Evolutionary conservation across 441 rosid species (phyloP), one percentile per base, ranked within the genome.

Genomic region (Corymbia citriodora): DNA sequence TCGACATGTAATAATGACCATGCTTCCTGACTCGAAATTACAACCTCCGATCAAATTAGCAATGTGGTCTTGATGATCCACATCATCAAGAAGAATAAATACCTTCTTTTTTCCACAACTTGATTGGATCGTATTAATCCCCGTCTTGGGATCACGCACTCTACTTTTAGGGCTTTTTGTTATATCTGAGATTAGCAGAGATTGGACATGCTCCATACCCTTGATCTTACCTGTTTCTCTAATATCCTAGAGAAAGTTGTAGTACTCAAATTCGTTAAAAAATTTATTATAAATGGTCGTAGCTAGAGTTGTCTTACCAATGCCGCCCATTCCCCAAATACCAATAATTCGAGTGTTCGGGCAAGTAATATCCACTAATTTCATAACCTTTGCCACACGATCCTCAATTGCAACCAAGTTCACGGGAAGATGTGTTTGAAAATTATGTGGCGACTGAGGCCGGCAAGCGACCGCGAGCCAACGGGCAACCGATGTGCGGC

Each of bases 81-180:
- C 65, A 59, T 59, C 65, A 0, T 59, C 65, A 2, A 59, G 29
- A 59, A 25, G 0, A 1, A 59, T 25, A 59, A 59, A n/a, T 25
- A 25, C 65, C n/a, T 59, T 59, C 65, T 59, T 59, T 12, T 59
- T 10, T 59, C 4, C 1, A 25, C 65, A 59, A 25, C 65, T 23
- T 4, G 3, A 59, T 59, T 0, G 65, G 3, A 59, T 25, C 14
- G 2, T 0, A 23, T 9, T 6, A 23, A 59, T 59, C 29, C 65
- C 65, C 23, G 6, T 59, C 29, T 10, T 1, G 4, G 65, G 4
- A 59, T 59, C 29, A 23, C 0, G 65, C 25, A 59, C 65, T 23
- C 1, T 6, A 10, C 14, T 23, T 4, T 2, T 0, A 4, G 2
- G 65, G 23, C 10, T 0, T 10, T 12, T 0, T 10, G 29, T 23